phyloP scores from a whole-genome alignment of 2,329 filamentous ascomycete species.

The Cladosporium colombiae region DNA sequence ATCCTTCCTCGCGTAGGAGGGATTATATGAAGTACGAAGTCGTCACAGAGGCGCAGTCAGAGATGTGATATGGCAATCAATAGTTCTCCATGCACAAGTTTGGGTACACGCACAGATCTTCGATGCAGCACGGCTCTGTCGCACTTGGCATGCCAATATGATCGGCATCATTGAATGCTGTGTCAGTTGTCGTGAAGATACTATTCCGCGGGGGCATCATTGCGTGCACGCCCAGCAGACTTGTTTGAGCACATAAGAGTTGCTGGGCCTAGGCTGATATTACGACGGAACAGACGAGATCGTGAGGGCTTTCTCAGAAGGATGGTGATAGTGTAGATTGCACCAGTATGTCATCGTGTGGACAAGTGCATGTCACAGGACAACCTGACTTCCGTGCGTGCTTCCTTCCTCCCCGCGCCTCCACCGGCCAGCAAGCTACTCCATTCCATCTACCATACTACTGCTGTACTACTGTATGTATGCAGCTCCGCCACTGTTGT shows the following conservation, averaged over 20 bases:
- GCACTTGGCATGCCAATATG: neutral
- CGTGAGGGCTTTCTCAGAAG: neutral
- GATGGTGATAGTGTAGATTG: neutral
- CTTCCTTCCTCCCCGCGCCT: constrained; percentile 8
- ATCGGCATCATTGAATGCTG: neutral
- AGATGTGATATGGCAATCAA: neutral
- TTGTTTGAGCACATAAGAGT: neutral
- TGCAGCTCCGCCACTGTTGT: neutral
- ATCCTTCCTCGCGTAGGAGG: neutral
- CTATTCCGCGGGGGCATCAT: neutral
- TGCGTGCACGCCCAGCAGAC: neutral
- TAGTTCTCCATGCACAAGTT: neutral
- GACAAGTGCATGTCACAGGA: neutral
- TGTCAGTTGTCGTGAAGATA: neutral
- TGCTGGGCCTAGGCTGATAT: neutral
- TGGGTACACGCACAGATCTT: neutral
- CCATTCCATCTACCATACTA: neutral
- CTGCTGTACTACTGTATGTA: neutral
- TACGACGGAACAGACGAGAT: neutral
- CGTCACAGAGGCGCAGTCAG: neutral
- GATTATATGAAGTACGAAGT: neutral
- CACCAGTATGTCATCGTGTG: neutral
- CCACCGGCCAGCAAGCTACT: neutral
- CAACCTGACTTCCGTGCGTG: neutral
- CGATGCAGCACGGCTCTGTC: neutral